phyloP scores from a whole-genome alignment of 345 rosid genomes.

The Euphorbia lathyris region DNA sequence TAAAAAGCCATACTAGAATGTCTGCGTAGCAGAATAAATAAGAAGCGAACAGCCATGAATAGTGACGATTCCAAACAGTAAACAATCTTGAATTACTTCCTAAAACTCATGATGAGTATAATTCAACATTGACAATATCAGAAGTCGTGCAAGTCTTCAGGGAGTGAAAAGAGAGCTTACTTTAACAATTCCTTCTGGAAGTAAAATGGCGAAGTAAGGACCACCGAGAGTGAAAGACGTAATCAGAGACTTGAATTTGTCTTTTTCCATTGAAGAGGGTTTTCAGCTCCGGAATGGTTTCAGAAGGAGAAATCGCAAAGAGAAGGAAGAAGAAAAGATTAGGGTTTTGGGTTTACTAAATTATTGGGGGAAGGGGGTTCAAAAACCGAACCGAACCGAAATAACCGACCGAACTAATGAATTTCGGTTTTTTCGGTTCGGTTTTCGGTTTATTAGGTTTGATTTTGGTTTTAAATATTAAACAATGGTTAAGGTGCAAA shows the following conservation, averaged over 20 bases:
- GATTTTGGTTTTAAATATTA: too few species aligned
- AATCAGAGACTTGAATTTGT: slow-evolving; percentile 34
- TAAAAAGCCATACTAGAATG: neutral
- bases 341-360: too few species aligned
- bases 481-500: too few species aligned
- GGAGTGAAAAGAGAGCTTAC: slow-evolving; percentile 23
- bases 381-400: too few species aligned
- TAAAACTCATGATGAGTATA: neutral
- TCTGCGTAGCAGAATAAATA: neutral
- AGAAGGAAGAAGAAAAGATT: too few species aligned
- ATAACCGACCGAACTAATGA: too few species aligned
- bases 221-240: slow-evolving; percentile 40
- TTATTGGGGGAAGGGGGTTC: too few species aligned
- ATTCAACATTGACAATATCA: neutral
- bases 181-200: slow-evolving; percentile 26
- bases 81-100: too few species aligned
- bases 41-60: neutral
- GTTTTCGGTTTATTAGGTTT: too few species aligned
- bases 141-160: too few species aligned
- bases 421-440: too few species aligned
- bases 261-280: slow-evolving; percentile 36
- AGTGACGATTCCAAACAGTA: neutral
- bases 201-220: slow-evolving; percentile 31
- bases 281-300: neutral
- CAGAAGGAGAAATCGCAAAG: neutral